Base-by-base conservation (phyloP, 2,329 filamentous ascomycete genomes). In the Amphichorda felina region DNA sequence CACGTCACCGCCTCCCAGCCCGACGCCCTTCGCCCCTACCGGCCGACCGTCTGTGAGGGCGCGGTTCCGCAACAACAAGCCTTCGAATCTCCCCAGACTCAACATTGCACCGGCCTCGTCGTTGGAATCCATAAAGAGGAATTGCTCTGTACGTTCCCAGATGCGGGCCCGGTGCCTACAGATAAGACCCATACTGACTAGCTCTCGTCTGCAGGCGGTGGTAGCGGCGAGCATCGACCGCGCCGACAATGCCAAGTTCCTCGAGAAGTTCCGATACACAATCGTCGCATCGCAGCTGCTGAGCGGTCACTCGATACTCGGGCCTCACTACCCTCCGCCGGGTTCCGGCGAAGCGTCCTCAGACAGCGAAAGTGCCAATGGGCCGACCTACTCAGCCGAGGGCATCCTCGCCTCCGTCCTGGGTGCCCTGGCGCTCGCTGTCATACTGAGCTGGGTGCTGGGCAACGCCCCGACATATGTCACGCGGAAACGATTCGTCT, bases 191-290 rank as follows among this genome's bases (percentile, higher is more conserved):
- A 8, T 30, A 31, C 29, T 31, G 17, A 31, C 16, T n/a, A 4
- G 11, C 17, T n/a, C 24, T 28, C n/a, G 11, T 28, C 14, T 28
- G 15, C 31, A 84, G 79, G 72, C 70, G 47, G 80, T 73, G 8
- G 70, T 88, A 39, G 82, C 81, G 44, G 78, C 79, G 28, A 72
- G 75, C 41, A 70, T 94, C 42, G 79, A 83, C 37, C 71, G 79
- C 44, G 76, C 74, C 46, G 87, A 94, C 47, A 93, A 88, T 52
- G 72, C 80, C 45, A 79, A 79, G 45, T 94, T 95, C 50, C 70
- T 94, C 40, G 88, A 95, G 58, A 82, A 87, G 51, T 95, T 95
- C 50, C 82, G 88, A 43, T 95, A 95, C 59, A 82, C 84, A 16
- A 84, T 95, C 44, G 82, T 95, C 50, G 87, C 87, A 34, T 95